Conservation (phyloP, 495 filamentous ascomycete genomes). For the Aspergillus bertholletiae region DNA sequence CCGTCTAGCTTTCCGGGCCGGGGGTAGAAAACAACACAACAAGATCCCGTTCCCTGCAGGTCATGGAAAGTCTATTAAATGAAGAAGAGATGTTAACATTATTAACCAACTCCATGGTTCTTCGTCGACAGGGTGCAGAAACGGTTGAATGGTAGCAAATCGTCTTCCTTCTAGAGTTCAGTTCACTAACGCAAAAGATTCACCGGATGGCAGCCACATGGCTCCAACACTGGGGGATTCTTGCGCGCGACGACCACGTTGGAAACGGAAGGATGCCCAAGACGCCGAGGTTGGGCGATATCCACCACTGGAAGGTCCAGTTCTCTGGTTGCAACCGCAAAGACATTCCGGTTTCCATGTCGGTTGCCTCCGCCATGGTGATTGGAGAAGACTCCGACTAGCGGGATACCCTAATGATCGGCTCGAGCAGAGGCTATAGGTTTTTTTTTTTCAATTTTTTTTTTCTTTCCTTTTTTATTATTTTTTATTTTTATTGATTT, state of each 20-base stretch:
- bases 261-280: too few species aligned
- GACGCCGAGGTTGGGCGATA: too few species aligned
- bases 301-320: too few species aligned
- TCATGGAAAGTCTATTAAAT: background rate
- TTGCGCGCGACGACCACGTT: too few species aligned
- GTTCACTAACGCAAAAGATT: background rate
- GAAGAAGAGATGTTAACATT: background rate
- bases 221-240: background rate
- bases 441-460: too few species aligned
- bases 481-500: too few species aligned
- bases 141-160: background rate
- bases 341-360: too few species aligned
- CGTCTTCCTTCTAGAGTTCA: background rate
- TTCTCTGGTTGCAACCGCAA: too few species aligned
- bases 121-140: background rate
- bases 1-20: background rate
- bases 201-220: background rate
- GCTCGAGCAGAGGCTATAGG: too few species aligned
- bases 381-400: background rate
- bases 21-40: background rate
- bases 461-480: too few species aligned
- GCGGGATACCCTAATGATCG: background rate
- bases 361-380: background rate
- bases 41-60: background rate
- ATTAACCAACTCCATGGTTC: background rate